Evolutionary conservation across 164 flowering plant genomes (phyloP), one percentile per base, ranked within the genome.

Genomic region (Berberis thunbergii): DNA sequence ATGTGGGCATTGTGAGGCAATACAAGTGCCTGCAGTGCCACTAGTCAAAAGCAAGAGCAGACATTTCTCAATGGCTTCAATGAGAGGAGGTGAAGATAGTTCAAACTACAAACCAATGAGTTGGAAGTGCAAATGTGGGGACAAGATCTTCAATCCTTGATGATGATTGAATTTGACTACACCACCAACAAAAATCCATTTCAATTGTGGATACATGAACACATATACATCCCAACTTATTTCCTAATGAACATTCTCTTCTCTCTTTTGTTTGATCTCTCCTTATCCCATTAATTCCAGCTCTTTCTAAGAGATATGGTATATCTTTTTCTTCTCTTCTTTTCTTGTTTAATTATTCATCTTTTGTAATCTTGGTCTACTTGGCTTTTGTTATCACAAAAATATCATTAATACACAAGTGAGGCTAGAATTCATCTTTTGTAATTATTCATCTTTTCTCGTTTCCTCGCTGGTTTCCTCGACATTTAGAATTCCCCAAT

Each of bases 71-170:
- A 50, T 43, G 3, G 67, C 12, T 57, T 42, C 75, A 4, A 62
- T 67, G 5, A 80, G 84, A 67, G 64, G 70, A 0, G 87, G 41
- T 7, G 8, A 86, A 52, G 81, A 77, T 60, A 66, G 70, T 55
- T 75, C 97, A 26, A 85, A 91, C 60, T 91, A 91, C 77, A 88
- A 85, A 71, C 97, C 97, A 66, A 80, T 90, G 79, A 79, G 83
- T 62, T 87, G 97, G 97, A 87, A 84, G 49, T 90, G 97, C 80
- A 86, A 86, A 75, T 90, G 97, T 68, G 95, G 97, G 3, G 72
- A 82, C 63, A 63, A 69, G 54, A 70, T 86, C 61, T 83, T 85
- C 80, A 88, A 81, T 67, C 96, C 93, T 48, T 88, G 69, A 66
- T 42, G 58, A 48, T 11, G 1, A 61, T 10, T 49, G 3, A 40